Percentiles rank a stretch among this genome's conserved stretches.
Evolutionary conservation across 768 basidiomycete species (phyloP).

Genomic region (Leccinum disarticulatum): DNA sequence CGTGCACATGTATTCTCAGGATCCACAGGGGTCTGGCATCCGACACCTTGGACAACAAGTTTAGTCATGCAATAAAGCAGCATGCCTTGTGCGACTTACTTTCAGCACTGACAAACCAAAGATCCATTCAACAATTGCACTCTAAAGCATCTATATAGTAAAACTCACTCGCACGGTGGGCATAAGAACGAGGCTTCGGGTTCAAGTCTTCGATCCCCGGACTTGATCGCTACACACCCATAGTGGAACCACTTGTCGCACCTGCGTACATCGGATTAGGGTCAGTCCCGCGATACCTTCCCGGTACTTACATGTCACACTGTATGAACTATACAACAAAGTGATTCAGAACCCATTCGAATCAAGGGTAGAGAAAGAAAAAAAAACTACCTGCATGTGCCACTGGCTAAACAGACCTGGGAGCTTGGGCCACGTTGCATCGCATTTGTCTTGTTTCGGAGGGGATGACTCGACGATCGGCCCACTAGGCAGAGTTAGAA

Average conservation of each 20-base stretch:
- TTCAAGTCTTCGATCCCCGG: conserved; percentile 38
- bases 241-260: conserved; percentile 52
- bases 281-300: background rate
- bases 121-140: background rate
- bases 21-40: conserved; percentile 11
- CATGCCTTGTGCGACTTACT: conserved; percentile 1
- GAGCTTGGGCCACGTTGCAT: conserved; percentile 17
- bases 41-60: conserved; percentile 11
- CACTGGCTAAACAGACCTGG: conserved; percentile 14
- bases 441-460: background rate
- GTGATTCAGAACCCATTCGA: background rate
- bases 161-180: conserved; percentile 40
- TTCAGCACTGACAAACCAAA: conserved; percentile 7
- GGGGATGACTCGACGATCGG: background rate
- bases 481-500: background rate
- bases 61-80: background rate
- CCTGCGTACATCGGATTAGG: conserved; percentile 19
- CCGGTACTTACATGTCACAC: conserved; percentile 33
- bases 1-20: conserved; percentile 17
- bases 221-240: conserved; percentile 45
- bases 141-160: background rate
- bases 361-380: no score
- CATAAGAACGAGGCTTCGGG: conserved; percentile 37
- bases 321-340: conserved; percentile 30
- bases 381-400: conserved; percentile 25